A percentile compares a stretch with the other conserved stretches of the same genome.
These are phyloP conservation scores for Termitomyces sp. DNA, from an alignment of 768 basidiomycete species.

Conservation along the genomic window DNA sequence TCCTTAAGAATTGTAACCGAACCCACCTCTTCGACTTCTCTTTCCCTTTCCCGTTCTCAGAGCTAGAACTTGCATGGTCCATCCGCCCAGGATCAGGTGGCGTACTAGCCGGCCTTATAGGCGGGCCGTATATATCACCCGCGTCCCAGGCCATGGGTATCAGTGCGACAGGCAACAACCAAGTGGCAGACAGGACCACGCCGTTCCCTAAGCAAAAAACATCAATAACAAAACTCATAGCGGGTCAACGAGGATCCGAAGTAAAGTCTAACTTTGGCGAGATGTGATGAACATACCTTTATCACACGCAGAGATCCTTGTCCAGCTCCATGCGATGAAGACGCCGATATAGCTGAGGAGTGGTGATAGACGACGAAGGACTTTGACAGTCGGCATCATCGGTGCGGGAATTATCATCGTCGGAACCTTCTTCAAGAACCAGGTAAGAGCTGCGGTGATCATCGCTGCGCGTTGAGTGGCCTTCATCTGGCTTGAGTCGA, in stretches of 20 bases:
- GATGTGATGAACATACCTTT: constrained; percentile 43
- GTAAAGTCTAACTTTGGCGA: neutral
- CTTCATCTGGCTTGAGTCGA: constrained; percentile 61
- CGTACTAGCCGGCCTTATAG: constrained; percentile 5
- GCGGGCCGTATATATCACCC: constrained; percentile 36
- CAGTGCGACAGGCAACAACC: constrained; percentile 74
- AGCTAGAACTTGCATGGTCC: neutral
- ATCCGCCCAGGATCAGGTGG: neutral
- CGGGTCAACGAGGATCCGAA: neutral
- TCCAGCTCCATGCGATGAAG: constrained; percentile 81
- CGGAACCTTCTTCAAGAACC: constrained; percentile 67
- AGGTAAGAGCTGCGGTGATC: constrained; percentile 70
- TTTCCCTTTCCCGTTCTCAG: constrained; percentile 3
- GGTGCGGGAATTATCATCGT: constrained; percentile 55
- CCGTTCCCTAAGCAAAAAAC: constrained; percentile 53
- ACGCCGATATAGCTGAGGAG: constrained; percentile 70
- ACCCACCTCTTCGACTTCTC: constrained; percentile 12
- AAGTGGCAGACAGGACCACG: constrained; percentile 79
- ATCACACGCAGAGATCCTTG: constrained; percentile 61
- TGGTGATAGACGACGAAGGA: constrained; percentile 64
- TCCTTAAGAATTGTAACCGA: neutral
- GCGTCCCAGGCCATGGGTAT: constrained; percentile 74
- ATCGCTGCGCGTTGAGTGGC: constrained; percentile 74
- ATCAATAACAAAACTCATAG: neutral
- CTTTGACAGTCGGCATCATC: constrained; percentile 49